phyloP scores from a whole-genome alignment of 2,329 filamentous ascomycete genomes.

The Sclerotinia subarctica region DNA sequence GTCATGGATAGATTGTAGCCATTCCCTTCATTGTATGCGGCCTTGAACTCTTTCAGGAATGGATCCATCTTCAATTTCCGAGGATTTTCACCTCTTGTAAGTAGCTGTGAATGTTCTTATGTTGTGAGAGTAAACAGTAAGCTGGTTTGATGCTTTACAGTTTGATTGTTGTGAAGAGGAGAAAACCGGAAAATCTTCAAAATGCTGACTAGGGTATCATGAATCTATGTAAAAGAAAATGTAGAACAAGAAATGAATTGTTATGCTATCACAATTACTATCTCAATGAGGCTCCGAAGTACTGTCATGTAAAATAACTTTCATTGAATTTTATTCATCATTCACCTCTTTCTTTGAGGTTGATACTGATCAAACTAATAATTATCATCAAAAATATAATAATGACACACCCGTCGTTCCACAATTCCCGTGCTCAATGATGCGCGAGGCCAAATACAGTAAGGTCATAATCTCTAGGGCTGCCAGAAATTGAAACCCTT shows the following conservation, averaged over 20 bases:
- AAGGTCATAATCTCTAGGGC: conserved; percentile 19
- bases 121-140: neutral
- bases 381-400: neutral
- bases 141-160: neutral
- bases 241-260: neutral
- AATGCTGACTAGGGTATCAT: conserved; percentile 10
- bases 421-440: neutral
- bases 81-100: neutral
- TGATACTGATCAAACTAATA: neutral
- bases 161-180: neutral
- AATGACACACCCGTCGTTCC: conserved; percentile 6
- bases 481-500: conserved; percentile 20
- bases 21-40: conserved; percentile 61
- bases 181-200: neutral
- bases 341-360: neutral
- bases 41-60: conserved; percentile 69
- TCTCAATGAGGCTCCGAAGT: neutral
- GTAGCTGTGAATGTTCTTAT: neutral
- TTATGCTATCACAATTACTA: neutral
- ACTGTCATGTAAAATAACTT: neutral
- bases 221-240: neutral
- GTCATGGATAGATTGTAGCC: conserved; percentile 73
- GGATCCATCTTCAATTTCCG: conserved; percentile 59
- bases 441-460: conserved; percentile 14
- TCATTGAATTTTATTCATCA: neutral